Evolutionary conservation across 495 filamentous ascomycete species (phyloP).

Genomic region (Clavariopsis aquatica): DNA sequence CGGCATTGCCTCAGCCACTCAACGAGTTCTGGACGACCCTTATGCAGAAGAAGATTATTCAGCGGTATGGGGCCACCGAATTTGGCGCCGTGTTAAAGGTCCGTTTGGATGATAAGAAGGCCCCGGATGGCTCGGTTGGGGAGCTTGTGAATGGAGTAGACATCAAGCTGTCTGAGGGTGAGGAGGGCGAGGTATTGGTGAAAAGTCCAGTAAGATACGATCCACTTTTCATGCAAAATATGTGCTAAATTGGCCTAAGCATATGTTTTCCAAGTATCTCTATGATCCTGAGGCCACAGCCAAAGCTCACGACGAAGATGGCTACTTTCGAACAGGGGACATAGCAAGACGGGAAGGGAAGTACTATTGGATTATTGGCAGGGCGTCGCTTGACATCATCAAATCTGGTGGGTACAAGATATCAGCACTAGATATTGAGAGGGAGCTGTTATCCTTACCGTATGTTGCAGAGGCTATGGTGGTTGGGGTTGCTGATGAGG

Average conservation of each 20-base stretch:
- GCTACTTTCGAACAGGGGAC: constrained; percentile 54
- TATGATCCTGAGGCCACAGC: constrained; percentile 46
- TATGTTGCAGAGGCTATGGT: constrained; percentile 52
- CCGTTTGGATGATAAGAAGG: constrained; percentile 42
- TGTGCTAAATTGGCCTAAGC: constrained; percentile 7
- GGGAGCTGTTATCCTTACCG: constrained; percentile 47
- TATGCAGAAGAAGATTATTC: constrained; percentile 47
- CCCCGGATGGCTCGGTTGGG: constrained; percentile 51
- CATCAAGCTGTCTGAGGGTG: constrained; percentile 41
- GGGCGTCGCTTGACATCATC: constrained; percentile 52
- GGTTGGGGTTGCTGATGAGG: constrained; percentile 50
- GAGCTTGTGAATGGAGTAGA: constrained; percentile 44
- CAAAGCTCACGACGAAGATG: constrained; percentile 47
- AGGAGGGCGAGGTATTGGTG: constrained; percentile 49
- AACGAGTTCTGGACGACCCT: constrained; percentile 52
- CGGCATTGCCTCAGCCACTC: constrained; percentile 51
- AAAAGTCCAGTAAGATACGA: constrained; percentile 44
- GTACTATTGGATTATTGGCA: constrained; percentile 54
- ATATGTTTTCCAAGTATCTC: constrained; percentile 53
- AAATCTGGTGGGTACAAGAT: constrained; percentile 54
- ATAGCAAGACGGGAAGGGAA: constrained; percentile 51
- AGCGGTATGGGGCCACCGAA: constrained; percentile 54
- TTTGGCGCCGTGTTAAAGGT: constrained; percentile 53
- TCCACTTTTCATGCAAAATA: not conserved
- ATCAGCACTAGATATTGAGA: constrained; percentile 50